These are phyloP conservation scores for Acer campestre DNA, from an alignment of 345 rosid genomes.

Conservation along the genomic window DNA sequence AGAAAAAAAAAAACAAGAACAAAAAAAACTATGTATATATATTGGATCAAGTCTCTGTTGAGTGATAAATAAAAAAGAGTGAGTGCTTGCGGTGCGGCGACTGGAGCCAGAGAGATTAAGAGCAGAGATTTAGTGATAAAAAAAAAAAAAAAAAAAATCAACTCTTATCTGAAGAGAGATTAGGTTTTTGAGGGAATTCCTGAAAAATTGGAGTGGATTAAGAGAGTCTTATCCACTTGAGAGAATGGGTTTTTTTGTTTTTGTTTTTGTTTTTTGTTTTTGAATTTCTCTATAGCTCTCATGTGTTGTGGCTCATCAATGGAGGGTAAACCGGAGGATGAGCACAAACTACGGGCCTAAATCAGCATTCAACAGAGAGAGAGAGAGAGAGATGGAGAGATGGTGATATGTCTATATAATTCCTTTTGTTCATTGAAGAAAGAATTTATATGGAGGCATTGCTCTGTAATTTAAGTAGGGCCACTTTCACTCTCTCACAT, in stretches of 20 bases:
- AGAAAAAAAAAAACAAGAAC: not conserved
- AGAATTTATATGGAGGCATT: slow-evolving; percentile 17
- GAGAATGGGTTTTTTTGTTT: slow-evolving; percentile 27
- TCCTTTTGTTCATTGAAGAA: slow-evolving; percentile 32
- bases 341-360: slow-evolving; percentile 51
- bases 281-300: slow-evolving; percentile 22
- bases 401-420: slow-evolving; percentile 47
- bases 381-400: slow-evolving; percentile 27
- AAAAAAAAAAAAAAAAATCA: not conserved
- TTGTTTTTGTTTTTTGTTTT: slow-evolving; percentile 11
- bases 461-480: slow-evolving; percentile 24
- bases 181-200: slow-evolving; percentile 20
- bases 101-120: slow-evolving; percentile 27
- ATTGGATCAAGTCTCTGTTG: not conserved
- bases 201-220: slow-evolving; percentile 35
- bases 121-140: slow-evolving; percentile 28
- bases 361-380: slow-evolving; percentile 48
- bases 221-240: slow-evolving; percentile 55
- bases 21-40: not conserved
- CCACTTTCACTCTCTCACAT: not conserved
- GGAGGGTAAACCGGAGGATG: slow-evolving; percentile 52
- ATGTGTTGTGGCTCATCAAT: slow-evolving; percentile 22
- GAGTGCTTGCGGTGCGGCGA: slow-evolving; percentile 24
- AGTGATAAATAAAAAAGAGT: not conserved
- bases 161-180: slow-evolving; percentile 26